Conservation (phyloP, 2,329 filamentous ascomycete species). For the Trichoderma oligosporum region DNA sequence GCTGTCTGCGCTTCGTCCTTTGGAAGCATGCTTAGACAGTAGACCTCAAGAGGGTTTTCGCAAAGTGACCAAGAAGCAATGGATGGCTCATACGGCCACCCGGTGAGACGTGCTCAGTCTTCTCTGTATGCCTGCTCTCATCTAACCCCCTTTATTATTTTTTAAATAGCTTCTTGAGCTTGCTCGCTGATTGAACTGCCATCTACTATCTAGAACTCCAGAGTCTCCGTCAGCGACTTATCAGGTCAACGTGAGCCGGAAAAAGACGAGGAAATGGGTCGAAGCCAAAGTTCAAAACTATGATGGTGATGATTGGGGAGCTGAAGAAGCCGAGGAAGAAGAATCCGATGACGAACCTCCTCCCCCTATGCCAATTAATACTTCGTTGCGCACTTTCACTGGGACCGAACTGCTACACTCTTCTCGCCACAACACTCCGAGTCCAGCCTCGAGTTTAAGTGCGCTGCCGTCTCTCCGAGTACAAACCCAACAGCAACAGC, state of each 20-base stretch:
- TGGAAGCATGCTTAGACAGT: slow-evolving; percentile 17
- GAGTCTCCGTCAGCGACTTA: slow-evolving; percentile 48
- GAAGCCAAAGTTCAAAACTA: slow-evolving; percentile 84
- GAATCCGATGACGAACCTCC: slow-evolving; percentile 38
- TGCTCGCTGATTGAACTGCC: slow-evolving; percentile 6
- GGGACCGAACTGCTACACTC: slow-evolving; percentile 16
- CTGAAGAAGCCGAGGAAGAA: slow-evolving; percentile 55
- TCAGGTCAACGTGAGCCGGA: slow-evolving; percentile 80
- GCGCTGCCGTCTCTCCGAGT: slow-evolving; percentile 8
- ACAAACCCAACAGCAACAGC: not conserved
- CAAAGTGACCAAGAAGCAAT: slow-evolving; percentile 17
- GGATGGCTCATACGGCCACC: slow-evolving; percentile 19
- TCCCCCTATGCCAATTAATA: slow-evolving; percentile 8
- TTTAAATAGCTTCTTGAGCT: not conserved
- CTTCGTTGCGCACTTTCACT: slow-evolving; percentile 13
- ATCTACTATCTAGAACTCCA: slow-evolving; percentile 27
- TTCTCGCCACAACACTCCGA: slow-evolving; percentile 9
- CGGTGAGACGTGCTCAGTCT: slow-evolving; percentile 15
- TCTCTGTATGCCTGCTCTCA: slow-evolving; percentile 8
- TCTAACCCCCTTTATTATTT: not conserved
- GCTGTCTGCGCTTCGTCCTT: not conserved
- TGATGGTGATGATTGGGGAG: slow-evolving; percentile 92
- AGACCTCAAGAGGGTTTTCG: not conserved
- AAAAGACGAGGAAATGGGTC: slow-evolving; percentile 93
- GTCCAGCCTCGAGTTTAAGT: slow-evolving; percentile 8